Evolutionary conservation across 805 yeast genomes (phyloP).

Genomic region (Candida schatavii): DNA sequence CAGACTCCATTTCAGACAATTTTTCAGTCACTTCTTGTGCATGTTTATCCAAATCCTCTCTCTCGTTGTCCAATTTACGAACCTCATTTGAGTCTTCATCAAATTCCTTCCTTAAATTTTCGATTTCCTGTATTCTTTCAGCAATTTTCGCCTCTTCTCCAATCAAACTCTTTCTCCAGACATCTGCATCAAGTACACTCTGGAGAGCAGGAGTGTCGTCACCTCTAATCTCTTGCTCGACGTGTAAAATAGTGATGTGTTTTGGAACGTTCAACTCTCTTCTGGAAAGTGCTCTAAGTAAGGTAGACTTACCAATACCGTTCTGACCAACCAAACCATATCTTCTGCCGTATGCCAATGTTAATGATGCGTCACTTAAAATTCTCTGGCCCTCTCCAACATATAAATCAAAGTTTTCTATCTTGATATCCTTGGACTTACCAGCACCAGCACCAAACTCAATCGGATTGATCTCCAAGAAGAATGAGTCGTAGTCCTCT

Average conservation of each 20-base stretch:
- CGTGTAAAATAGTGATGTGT: slow-evolving; percentile 93
- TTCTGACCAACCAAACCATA: slow-evolving; percentile 98
- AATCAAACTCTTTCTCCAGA: slow-evolving; percentile 91
- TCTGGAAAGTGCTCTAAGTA: slow-evolving; percentile 84
- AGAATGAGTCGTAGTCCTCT: slow-evolving; percentile 90
- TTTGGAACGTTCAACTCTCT: slow-evolving; percentile 93
- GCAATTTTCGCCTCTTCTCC: slow-evolving; percentile 72
- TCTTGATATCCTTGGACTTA: slow-evolving; percentile 92
- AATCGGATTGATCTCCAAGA: slow-evolving; percentile 90
- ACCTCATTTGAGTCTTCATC: slow-evolving; percentile 74
- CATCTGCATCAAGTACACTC: slow-evolving; percentile 98
- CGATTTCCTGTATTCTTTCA: slow-evolving; percentile 75
- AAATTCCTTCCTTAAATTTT: slow-evolving; percentile 62
- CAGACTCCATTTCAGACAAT: slow-evolving; percentile 90
- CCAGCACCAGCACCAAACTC: slow-evolving; percentile 84
- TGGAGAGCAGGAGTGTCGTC: slow-evolving; percentile 90
- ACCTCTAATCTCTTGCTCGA: slow-evolving; percentile 95
- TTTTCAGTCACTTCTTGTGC: slow-evolving; percentile 79
- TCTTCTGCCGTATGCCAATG: slow-evolving; percentile 88
- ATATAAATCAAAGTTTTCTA: slow-evolving; percentile 88
- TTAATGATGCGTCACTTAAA: slow-evolving; percentile 79
- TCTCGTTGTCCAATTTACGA: slow-evolving; percentile 81
- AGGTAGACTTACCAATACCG: slow-evolving; percentile 98
- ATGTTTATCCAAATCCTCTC: slow-evolving; percentile 78
- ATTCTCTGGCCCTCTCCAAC: slow-evolving; percentile 96